A percentile compares a stretch with the other conserved stretches of the same genome.
Evolutionary conservation across 352 stramenopile genomes (phyloP).

Genomic region (Phytophthora brassicae): DNA sequence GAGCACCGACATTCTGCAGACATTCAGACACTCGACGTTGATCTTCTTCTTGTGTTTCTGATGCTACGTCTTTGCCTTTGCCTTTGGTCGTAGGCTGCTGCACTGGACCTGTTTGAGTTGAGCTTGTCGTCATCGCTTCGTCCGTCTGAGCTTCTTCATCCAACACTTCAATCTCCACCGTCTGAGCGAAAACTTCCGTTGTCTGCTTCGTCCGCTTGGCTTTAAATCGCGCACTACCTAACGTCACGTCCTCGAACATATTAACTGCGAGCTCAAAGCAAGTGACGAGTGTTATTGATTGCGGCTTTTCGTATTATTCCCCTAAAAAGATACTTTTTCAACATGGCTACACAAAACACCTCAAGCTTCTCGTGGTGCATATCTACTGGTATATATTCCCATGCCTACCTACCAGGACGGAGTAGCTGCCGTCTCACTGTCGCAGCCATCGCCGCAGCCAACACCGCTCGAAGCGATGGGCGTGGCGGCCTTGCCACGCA

Average conservation of each 20-base stretch:
- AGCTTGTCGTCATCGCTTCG: conserved; percentile 28
- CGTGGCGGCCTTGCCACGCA: conserved; percentile 67
- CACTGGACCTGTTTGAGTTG: conserved; percentile 48
- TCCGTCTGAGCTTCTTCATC: conserved; percentile 52
- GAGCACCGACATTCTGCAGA: conserved; percentile 41
- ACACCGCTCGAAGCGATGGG: conserved; percentile 59
- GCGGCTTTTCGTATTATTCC: conserved; percentile 8
- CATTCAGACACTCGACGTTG: conserved; percentile 36
- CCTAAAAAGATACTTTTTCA: conserved; percentile 7
- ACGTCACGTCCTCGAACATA: conserved; percentile 67
- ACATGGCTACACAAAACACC: neutral
- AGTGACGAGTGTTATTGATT: neutral
- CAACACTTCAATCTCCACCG: conserved; percentile 33
- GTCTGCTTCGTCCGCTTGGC: conserved; percentile 47
- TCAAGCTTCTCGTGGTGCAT: too few relatives aligned
- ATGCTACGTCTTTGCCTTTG: conserved; percentile 30
- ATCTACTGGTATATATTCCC: too few relatives aligned
- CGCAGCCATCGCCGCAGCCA: conserved; percentile 47
- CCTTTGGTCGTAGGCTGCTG: conserved; percentile 29
- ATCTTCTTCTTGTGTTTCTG: conserved; percentile 40
- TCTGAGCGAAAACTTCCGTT: conserved; percentile 26
- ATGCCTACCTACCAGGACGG: conserved; percentile 35
- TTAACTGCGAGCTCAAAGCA: neutral
- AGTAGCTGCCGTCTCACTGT: conserved; percentile 20
- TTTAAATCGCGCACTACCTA: conserved; percentile 57